Evolutionary conservation across 2,329 filamentous ascomycete species (phyloP).

Genomic region (Colletotrichum sp.): DNA sequence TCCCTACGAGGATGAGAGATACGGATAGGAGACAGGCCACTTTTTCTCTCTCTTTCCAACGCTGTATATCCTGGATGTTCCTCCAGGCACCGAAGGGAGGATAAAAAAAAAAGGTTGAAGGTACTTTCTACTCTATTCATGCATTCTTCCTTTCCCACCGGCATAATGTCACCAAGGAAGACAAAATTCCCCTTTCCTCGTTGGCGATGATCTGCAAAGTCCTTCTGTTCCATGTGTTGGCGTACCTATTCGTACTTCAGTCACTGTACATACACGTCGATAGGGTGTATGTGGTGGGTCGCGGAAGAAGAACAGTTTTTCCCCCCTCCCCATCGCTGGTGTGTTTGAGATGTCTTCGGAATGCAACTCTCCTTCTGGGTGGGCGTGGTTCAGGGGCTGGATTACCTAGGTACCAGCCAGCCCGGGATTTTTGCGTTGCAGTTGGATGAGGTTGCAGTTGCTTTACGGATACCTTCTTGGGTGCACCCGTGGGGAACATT

Average conservation of each 20-base stretch:
- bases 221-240: neutral
- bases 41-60: neutral
- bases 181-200: neutral
- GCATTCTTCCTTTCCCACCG: neutral
- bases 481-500: conserved; percentile 11
- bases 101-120: neutral
- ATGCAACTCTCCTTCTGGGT: neutral
- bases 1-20: neutral
- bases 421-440: neutral
- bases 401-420: neutral
- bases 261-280: neutral
- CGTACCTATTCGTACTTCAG: neutral
- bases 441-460: neutral
- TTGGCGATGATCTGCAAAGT: neutral
- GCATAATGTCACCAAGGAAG: neutral
- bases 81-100: neutral
- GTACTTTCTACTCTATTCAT: neutral
- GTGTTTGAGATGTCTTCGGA: neutral
- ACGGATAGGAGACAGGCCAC: neutral
- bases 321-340: neutral
- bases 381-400: neutral
- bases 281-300: neutral
- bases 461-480: neutral
- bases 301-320: neutral
- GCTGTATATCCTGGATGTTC: neutral